phyloP scores from a whole-genome alignment of 2,329 filamentous ascomycete genomes.

The Beauveria asiatica region DNA sequence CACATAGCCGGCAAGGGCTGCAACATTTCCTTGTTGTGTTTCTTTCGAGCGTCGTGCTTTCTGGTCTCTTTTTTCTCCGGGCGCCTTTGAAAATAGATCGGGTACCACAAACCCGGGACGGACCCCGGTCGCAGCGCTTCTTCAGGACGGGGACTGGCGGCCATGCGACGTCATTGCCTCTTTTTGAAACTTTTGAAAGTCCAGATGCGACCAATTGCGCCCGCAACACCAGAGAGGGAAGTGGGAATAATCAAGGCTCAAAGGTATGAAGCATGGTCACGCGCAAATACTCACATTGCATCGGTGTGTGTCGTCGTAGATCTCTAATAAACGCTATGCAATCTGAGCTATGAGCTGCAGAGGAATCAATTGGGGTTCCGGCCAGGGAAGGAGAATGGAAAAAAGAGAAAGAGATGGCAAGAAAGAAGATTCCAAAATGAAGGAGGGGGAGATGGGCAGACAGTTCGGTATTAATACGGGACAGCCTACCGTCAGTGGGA shows the following conservation, averaged over 20 bases:
- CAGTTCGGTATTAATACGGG: slow-evolving; percentile 14
- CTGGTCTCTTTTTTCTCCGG: background rate
- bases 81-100: background rate
- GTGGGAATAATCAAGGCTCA: background rate
- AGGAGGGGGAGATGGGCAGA: slow-evolving; percentile 11
- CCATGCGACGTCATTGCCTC: background rate
- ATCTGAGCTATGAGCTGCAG: slow-evolving; percentile 10
- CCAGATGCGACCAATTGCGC: background rate
- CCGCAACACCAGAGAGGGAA: background rate
- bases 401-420: slow-evolving; percentile 8
- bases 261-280: background rate
- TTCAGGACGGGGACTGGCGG: background rate
- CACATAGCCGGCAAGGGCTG: background rate
- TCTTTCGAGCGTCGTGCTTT: background rate
- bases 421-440: background rate
- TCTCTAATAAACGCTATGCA: slow-evolving; percentile 10
- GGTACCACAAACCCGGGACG: background rate
- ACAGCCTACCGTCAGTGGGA: background rate
- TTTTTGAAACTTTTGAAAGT: no score
- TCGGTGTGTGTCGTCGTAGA: background rate
- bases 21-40: background rate
- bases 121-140: background rate
- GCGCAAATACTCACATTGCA: slow-evolving; percentile 1
- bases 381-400: background rate
- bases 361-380: slow-evolving; percentile 1